Conservation (phyloP, 179 eudicot species). For the Gypsophila paniculata region DNA sequence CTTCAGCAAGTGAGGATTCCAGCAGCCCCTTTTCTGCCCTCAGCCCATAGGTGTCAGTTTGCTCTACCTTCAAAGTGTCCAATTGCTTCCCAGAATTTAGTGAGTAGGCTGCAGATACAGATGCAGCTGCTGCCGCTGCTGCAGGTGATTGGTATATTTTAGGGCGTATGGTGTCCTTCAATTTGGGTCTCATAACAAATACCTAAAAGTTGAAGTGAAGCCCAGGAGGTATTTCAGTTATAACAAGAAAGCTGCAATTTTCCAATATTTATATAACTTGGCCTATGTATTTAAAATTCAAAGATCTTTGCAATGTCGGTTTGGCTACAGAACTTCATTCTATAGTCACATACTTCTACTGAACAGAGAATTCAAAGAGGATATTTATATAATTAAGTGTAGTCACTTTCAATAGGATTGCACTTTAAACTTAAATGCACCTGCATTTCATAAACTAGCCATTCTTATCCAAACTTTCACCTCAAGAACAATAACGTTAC, state of each 20-base stretch:
- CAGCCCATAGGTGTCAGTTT: slow-evolving; percentile 29
- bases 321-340: background rate
- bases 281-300: background rate
- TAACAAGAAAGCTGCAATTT: background rate
- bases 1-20: slow-evolving; percentile 57
- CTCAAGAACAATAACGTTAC: background rate
- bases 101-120: slow-evolving; percentile 86
- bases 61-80: slow-evolving; percentile 35
- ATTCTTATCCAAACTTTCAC: background rate
- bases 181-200: slow-evolving; percentile 71
- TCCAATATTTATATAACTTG: background rate
- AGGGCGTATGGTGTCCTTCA: slow-evolving; percentile 54
- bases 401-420: background rate
- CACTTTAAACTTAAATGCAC: background rate
- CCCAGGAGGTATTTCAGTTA: background rate
- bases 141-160: slow-evolving; percentile 84
- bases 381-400: background rate
- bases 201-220: slow-evolving; percentile 39
- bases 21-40: slow-evolving; percentile 48
- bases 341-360: slow-evolving; percentile 2
- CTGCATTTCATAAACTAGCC: background rate
- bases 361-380: background rate
- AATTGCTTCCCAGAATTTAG: slow-evolving; percentile 44
- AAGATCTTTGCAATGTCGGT: background rate
- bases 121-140: slow-evolving; percentile 96